Evolutionary conservation across 352 stramenopile genomes (phyloP), one percentile per base, ranked within the genome.

Genomic region (Phytophthora tubulina): DNA sequence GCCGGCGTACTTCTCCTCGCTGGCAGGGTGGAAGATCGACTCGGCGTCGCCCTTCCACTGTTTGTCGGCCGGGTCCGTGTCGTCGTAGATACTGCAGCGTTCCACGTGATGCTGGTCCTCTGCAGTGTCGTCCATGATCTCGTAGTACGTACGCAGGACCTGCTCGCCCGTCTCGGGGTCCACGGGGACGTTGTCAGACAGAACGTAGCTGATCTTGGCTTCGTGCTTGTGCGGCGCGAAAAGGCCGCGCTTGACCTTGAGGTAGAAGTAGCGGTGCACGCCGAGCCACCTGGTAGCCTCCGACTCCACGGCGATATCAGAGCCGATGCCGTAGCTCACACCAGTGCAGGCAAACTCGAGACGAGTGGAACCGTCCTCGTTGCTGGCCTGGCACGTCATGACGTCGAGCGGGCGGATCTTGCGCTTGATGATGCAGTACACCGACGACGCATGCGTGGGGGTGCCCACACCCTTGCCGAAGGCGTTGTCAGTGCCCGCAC

Each of bases 371-470:
- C 83, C 84, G 48, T 89, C 82, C 0, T 73, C 63, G 51, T 79
- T 77, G 42, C 80, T 79, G 11, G 74, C 79, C 36, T 90, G 75
- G 59, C 81, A 87, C 1, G 87, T 77, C 41, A 93, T 74, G 27
- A 93, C 87, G 57, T 94, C 87, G 7, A 94, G 64, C 36, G 87
- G 84, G 1, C 87, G 85, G 41, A 94, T 93, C 76, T 95, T 93
- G 63, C 85, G 85, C 72, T 90, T 93, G 49, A 95, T 89, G 67
- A 93, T 86, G 70, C 85, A 92, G 70, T 89, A 94, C 11, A 93
- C 82, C 0, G 87, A 78, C 30, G 85, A 76, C 36, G 81, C 84
- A 45, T 92, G 87, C 0, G 80, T 88, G 1, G 87, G 85, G 15
- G 81, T 91, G 27, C 85, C 85, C 3, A 94, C 86, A 27, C 85